phyloP scores from a whole-genome alignment of 352 stramenopile genomes.

The Phytopythium litorale region DNA sequence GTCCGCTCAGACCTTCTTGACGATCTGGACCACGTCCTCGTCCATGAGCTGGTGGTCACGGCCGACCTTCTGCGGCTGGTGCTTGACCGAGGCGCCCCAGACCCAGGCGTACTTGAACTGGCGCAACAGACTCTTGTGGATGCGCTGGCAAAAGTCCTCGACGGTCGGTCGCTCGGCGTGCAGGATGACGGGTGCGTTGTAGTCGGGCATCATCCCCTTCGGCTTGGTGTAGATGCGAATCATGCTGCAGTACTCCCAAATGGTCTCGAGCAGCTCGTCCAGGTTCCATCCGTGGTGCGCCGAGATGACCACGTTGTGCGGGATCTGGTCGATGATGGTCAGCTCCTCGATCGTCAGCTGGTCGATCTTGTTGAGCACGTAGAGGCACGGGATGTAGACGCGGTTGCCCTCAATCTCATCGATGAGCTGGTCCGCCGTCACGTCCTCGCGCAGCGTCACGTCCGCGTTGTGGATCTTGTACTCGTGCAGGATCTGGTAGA shows the following conservation, averaged over 20 bases:
- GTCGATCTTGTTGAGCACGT: constrained; percentile 99
- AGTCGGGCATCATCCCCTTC: constrained; percentile 94
- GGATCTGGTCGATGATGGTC: constrained; percentile 97
- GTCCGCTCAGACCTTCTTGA: constrained; percentile 89
- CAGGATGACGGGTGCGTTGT: constrained; percentile 97
- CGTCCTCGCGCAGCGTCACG: constrained; percentile 94
- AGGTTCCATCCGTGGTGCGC: constrained; percentile 98
- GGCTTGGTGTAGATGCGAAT: constrained; percentile 99
- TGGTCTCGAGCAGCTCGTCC: constrained; percentile 94
- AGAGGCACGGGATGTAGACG: constrained; percentile 97
- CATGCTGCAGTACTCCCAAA: constrained; percentile 99
- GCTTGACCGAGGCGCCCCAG: constrained; percentile 97
- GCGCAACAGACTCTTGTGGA: constrained; percentile 88
- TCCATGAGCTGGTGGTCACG: constrained; percentile 97
- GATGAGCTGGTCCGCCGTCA: constrained; percentile 98
- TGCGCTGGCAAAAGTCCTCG: constrained; percentile 95
- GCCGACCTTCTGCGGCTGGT: constrained; percentile 98
- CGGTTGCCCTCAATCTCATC: constrained; percentile 99
- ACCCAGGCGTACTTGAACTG: constrained; percentile 96
- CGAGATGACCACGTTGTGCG: constrained; percentile 98
- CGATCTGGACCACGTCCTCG: constrained; percentile 99
- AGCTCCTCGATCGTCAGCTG: constrained; percentile 98
- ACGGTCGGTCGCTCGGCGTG: constrained; percentile 94
- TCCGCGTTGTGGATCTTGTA: constrained; percentile 99
- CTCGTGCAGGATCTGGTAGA: constrained; percentile 95